Conservation (phyloP, 106 monocot species). For the Phalaenopsis aphrodite region DNA sequence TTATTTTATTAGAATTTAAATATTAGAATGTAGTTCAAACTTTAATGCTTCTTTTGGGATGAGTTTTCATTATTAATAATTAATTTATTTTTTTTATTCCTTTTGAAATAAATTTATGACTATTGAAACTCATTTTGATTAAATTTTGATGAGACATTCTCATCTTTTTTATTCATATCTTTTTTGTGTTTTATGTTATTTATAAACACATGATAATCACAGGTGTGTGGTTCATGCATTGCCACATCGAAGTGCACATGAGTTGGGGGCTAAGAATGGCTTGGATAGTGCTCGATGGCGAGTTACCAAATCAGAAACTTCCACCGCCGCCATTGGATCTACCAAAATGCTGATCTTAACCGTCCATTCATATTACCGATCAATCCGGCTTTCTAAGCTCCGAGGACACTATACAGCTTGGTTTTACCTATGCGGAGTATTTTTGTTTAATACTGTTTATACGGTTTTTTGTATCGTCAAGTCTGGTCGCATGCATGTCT, state of each 20-base stretch:
- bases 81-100: too few species aligned
- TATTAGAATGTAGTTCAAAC: too few species aligned
- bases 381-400: not conserved
- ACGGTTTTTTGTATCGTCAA: not conserved
- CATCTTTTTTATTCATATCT: too few species aligned
- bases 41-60: too few species aligned
- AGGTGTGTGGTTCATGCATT: slow-evolving; percentile 28
- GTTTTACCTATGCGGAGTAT: not conserved
- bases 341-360: slow-evolving; percentile 25
- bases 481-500: not conserved
- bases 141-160: too few species aligned
- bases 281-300: slow-evolving; percentile 18
- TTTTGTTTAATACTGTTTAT: not conserved
- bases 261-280: slow-evolving; percentile 25
- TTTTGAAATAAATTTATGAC: too few species aligned
- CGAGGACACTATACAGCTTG: too few species aligned
- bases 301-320: slow-evolving; percentile 6
- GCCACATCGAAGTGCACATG: slow-evolving; percentile 25
- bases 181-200: too few species aligned
- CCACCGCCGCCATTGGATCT: slow-evolving; percentile 20
- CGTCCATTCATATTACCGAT: not conserved
- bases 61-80: too few species aligned
- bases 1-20: too few species aligned
- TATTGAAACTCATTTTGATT: too few species aligned
- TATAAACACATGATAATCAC: not conserved